These are phyloP conservation scores for Ceratobasidium sp. DNA, from an alignment of 1,284 basidiomycete species.

Conservation along the genomic window DNA sequence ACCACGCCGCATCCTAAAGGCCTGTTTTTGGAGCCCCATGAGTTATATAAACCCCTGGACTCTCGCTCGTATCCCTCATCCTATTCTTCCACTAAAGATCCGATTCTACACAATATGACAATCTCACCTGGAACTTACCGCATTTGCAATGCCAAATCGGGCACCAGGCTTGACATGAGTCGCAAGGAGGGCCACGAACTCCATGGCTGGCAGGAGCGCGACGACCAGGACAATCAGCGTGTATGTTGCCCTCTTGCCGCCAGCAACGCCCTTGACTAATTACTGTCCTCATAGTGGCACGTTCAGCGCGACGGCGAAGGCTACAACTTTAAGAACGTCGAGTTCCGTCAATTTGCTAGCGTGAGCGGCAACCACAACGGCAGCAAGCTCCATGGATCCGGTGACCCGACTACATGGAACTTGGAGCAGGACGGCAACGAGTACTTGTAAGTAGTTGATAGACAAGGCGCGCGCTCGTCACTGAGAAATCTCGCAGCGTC, in stretches of 20 bases:
- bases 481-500: constrained; percentile 7
- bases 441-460: constrained; percentile 6
- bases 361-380: constrained; percentile 22
- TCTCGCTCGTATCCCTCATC: background rate
- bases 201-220: constrained; percentile 37
- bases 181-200: constrained; percentile 19
- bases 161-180: constrained; percentile 26
- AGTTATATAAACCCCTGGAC: constrained; percentile 21
- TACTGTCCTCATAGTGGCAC: constrained; percentile 14
- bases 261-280: background rate
- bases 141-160: constrained; percentile 35
- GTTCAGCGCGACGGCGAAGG: constrained; percentile 7
- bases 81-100: constrained; percentile 1
- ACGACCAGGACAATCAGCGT: constrained; percentile 36
- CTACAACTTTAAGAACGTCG: constrained; percentile 32
- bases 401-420: constrained; percentile 1
- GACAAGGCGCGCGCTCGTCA: background rate
- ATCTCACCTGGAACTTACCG: constrained; percentile 37
- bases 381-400: constrained; percentile 22
- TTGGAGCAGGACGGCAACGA: background rate
- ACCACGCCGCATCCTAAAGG: constrained; percentile 10
- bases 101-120: constrained; percentile 17
- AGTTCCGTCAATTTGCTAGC: constrained; percentile 8
- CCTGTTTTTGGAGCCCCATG: constrained; percentile 14
- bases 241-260: background rate